These are phyloP conservation scores for Sapria himalayana DNA, from an alignment of 345 rosid species.

Conservation along the genomic window DNA sequence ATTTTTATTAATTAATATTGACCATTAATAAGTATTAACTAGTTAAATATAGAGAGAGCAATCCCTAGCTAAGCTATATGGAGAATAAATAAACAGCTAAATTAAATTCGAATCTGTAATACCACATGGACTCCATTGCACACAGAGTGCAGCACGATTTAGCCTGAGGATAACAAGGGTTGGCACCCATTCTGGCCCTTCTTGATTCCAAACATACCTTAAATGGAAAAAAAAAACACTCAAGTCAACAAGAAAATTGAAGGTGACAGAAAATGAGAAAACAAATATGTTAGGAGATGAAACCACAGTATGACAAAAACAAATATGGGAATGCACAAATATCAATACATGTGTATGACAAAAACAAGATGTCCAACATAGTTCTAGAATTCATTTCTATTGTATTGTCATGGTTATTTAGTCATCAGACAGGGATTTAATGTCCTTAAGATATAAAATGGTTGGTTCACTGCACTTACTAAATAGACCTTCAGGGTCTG, in stretches of 20 bases:
- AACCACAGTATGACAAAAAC: neutral
- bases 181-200: conserved; percentile 84
- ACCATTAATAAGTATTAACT: too few relatives aligned
- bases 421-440: too few relatives aligned
- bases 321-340: neutral
- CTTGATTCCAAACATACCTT: conserved; percentile 86
- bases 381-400: too few relatives aligned
- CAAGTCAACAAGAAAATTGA: conserved; percentile 4
- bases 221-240: conserved; percentile 8
- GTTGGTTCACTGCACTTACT: too few relatives aligned
- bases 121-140: conserved; percentile 95
- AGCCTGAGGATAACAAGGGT: conserved; percentile 94
- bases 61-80: neutral
- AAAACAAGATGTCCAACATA: neutral
- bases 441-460: too few relatives aligned
- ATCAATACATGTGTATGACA: neutral
- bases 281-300: neutral
- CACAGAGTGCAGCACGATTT: conserved; percentile 94
- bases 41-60: neutral
- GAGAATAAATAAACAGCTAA: conserved; percentile 3
- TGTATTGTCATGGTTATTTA: too few relatives aligned
- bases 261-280: neutral
- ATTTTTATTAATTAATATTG: too few relatives aligned
- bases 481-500: too few relatives aligned
- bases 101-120: too few relatives aligned